These are phyloP conservation scores for Mycena citricolor DNA, from an alignment of 1,284 basidiomycete species.

Conservation along the genomic window DNA sequence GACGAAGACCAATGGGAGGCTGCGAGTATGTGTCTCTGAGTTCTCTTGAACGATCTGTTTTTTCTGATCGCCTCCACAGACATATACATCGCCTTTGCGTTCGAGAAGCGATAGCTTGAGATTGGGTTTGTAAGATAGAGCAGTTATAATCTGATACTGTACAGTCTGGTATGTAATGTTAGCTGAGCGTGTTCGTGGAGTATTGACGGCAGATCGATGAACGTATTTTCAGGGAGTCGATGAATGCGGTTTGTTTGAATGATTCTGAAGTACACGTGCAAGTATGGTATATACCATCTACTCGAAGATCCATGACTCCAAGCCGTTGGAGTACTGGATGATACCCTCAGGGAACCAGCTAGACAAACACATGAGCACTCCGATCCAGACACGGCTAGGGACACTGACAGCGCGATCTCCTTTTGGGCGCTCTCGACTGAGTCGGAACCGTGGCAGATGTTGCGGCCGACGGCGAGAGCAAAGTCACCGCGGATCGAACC, in stretches of 20 bases:
- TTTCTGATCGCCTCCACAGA: conserved; percentile 43
- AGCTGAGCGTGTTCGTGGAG: no score
- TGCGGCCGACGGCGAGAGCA: conserved; percentile 89
- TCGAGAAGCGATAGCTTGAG: conserved; percentile 67
- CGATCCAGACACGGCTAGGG: conserved; percentile 1
- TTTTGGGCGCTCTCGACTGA: conserved; percentile 88
- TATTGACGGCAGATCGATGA: no score
- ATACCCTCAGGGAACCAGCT: conserved; percentile 88
- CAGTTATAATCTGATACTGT: no score
- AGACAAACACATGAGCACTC: conserved; percentile 23
- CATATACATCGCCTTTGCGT: conserved; percentile 82
- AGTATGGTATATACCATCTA: no score
- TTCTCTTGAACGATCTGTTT: not conserved
- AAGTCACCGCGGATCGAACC: conserved; percentile 92
- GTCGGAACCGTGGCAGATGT: conserved; percentile 95
- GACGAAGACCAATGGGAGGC: conserved; percentile 95
- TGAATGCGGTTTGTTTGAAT: no score
- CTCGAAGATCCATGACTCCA: conserved; percentile 78
- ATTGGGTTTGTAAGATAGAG: no score
- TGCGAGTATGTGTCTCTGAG: conserved; percentile 68
- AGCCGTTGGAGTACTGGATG: conserved; percentile 70
- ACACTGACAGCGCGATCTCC: conserved; percentile 83
- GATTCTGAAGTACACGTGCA: no score
- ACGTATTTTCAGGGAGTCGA: no score
- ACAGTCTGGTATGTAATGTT: no score